These are phyloP conservation scores for Alternaria consortialis DNA, from an alignment of 2,329 filamentous ascomycete genomes.

Conservation along the genomic window DNA sequence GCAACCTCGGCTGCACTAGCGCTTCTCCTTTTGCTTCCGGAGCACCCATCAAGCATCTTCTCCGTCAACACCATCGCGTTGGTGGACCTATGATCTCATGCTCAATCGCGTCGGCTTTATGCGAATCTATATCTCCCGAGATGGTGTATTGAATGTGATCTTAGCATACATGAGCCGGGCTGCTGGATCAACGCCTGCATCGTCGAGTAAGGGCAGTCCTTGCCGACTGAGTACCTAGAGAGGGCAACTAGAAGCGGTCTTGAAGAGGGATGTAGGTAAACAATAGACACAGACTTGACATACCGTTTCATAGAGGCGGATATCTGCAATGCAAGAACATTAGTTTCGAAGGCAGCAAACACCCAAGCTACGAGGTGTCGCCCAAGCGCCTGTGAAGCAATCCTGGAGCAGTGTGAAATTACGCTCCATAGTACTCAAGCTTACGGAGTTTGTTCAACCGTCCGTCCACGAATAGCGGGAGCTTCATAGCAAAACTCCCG, in stretches of 20 bases:
- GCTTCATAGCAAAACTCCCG: background rate
- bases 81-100: conserved; percentile 6
- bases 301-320: background rate
- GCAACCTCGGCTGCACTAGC: conserved; percentile 21
- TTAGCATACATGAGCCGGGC: conserved; percentile 8
- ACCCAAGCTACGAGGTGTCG: background rate
- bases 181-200: conserved; percentile 39
- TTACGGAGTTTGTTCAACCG: background rate
- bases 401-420: background rate
- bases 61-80: conserved; percentile 7
- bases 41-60: conserved; percentile 8
- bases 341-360: background rate
- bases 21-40: conserved; percentile 18
- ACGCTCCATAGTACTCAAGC: background rate
- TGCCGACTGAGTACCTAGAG: background rate
- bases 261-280: background rate
- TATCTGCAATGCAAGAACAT: background rate
- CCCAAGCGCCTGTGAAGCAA: conserved; percentile 1
- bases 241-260: background rate
- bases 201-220: background rate
- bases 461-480: background rate
- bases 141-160: conserved; percentile 12
- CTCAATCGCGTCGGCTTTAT: conserved; percentile 11
- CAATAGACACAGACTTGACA: background rate
- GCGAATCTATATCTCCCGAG: background rate